Evolutionary conservation across 2,329 filamentous ascomycete genomes (phyloP), one percentile per base, ranked within the genome.

Genomic region (Sarocladiaceae sp.): DNA sequence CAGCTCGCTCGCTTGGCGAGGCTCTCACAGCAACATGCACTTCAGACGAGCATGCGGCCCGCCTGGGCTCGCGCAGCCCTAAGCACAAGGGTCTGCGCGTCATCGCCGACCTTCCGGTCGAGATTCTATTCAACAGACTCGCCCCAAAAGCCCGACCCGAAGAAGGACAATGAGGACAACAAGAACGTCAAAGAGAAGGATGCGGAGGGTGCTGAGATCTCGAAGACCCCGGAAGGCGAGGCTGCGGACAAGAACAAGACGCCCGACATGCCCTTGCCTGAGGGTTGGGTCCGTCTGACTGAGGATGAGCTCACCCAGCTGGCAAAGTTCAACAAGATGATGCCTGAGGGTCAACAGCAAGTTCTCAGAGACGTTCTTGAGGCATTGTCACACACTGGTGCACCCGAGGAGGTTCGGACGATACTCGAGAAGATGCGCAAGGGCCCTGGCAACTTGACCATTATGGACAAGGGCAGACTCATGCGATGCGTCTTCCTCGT

Each of bases 321-420:
- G 39, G 67, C 81, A 47, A 66, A 74, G 23, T 72, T 86, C 48
- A 63, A 85, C 47, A 76, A 77, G 51, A 68, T 73, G 48, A 70
- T 88, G 46, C 83, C 84, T 6, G 68, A 73, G 45, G 70, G 72
- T n/a, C 80, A 87, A 62, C 70, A 70, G 31, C 64, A 77, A 42
- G 66, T 73, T 18, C 62, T 89, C 47, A 72, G 80, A 47, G 70
- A 76, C 39, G 70, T 81, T 7, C 64, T 85, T n/a, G 66, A 75
- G 48, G 68, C 74, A 21, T 73, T 91, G 48, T 79, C 82, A 64
- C 71, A 73, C 48, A 72, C 81, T 33, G 88, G 88, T 9, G 77
- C 88, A 13, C 86, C 88, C 1, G 55, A 66, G 18, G 86, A 88
- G 57, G 65, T 88, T 15, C 74, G 76, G 45, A 74, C 83, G 31